These are phyloP conservation scores for Rhynchosporium agropyri DNA, from an alignment of 2,329 filamentous ascomycete genomes.

Conservation along the genomic window DNA sequence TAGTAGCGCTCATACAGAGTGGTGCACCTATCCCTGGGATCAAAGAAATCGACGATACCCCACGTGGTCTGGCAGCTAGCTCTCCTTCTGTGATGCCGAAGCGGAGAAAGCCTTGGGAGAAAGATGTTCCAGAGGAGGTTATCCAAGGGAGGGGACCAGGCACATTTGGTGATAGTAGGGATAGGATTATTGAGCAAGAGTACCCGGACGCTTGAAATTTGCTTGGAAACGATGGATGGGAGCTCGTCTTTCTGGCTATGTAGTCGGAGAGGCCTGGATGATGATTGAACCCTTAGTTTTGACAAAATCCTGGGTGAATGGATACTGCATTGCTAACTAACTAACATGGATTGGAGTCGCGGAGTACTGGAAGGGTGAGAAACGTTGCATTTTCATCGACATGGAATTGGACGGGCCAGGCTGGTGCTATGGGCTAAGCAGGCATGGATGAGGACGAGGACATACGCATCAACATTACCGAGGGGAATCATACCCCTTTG, in stretches of 20 bases:
- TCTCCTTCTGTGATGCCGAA: constrained; percentile 40
- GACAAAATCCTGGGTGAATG: too few species aligned
- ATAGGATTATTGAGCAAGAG: constrained; percentile 38
- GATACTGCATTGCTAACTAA: not conserved
- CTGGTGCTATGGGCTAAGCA: too few species aligned
- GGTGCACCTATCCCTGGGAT: constrained; percentile 87
- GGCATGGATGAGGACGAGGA: too few species aligned
- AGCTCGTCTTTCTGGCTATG: not conserved
- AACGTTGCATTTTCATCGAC: not conserved
- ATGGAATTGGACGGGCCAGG: not conserved
- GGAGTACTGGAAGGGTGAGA: not conserved
- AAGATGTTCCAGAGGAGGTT: constrained; percentile 45
- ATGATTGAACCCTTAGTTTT: too few species aligned
- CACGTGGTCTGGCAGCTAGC: constrained; percentile 69
- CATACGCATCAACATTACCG: too few species aligned
- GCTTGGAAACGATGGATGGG: constrained; percentile 1
- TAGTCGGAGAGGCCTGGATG: too few species aligned
- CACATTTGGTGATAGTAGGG: constrained; percentile 39
- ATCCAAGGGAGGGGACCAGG: constrained; percentile 42
- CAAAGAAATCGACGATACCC: constrained; percentile 79
- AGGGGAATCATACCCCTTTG: too few species aligned
- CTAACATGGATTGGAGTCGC: not conserved
- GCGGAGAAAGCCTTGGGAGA: constrained; percentile 78
- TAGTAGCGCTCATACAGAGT: constrained; percentile 81
- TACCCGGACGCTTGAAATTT: constrained; percentile 28